Evolutionary conservation across 257 asterid genomes (phyloP).

Genomic region (Paraleonurus japonicus): DNA sequence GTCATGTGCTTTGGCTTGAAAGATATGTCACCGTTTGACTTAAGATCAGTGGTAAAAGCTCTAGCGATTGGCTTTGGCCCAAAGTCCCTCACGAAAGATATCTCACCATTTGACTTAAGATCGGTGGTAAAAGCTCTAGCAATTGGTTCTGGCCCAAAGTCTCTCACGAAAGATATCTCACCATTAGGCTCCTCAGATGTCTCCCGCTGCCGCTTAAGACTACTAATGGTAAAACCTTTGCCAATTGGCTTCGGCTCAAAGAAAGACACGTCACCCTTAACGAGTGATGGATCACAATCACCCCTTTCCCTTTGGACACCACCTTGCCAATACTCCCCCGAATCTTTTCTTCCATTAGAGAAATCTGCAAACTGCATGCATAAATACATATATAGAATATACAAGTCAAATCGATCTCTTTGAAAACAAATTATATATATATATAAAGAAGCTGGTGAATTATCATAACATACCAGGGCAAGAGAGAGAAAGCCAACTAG

Average conservation of each 20-base stretch:
- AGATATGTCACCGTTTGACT: too few species aligned
- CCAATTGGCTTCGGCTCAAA: not conserved
- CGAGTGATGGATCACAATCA: too few species aligned
- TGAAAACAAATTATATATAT: not conserved
- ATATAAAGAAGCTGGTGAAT: not conserved
- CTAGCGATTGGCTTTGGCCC: slow-evolving; percentile 19
- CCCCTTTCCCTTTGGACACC: not conserved
- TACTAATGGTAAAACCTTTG: not conserved
- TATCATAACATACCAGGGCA: not conserved
- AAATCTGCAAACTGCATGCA: not conserved
- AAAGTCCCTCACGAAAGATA: not conserved
- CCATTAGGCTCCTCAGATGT: too few species aligned
- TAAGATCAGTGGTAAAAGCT: not conserved
- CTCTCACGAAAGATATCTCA: too few species aligned
- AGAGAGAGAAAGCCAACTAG: not conserved
- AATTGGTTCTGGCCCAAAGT: not conserved
- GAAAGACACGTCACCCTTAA: too few species aligned
- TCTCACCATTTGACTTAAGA: not conserved
- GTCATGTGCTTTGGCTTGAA: too few species aligned
- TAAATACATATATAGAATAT: not conserved
- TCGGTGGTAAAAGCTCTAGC: not conserved
- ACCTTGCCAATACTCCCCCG: not conserved
- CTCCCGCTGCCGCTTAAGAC: too few species aligned
- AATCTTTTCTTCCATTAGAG: not conserved
- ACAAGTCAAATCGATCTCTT: not conserved